Percentiles rank a stretch among this genome's conserved stretches.
phyloP scores from a whole-genome alignment of 345 rosid genomes.

The Carallia pectinifolia region DNA sequence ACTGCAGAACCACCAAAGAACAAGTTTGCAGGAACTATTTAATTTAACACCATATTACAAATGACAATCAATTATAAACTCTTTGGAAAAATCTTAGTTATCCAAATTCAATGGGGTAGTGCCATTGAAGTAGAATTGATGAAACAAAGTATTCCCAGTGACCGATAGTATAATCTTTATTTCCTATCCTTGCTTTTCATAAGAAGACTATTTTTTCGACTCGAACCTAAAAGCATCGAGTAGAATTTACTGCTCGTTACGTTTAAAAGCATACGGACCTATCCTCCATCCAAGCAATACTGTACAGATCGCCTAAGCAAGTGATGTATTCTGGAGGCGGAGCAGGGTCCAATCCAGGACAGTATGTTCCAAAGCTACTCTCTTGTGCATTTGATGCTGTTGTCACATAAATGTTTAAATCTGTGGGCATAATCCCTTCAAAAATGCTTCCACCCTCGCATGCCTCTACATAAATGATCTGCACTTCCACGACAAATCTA shows the following conservation, averaged over 20 bases:
- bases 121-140: too few species aligned
- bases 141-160: too few species aligned
- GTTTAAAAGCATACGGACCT: constrained; percentile 39
- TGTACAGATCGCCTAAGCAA: constrained; percentile 88
- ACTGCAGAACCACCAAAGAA: constrained; percentile 34
- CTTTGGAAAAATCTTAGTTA: too few species aligned
- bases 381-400: constrained; percentile 96
- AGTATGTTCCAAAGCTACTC: constrained; percentile 84
- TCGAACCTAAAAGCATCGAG: too few species aligned
- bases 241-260: not conserved
- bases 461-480: constrained; percentile 86
- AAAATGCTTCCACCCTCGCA: constrained; percentile 96
- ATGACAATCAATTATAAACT: too few species aligned
- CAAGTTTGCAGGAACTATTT: not conserved
- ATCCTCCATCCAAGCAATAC: constrained; percentile 97
- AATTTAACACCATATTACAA: not conserved
- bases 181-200: too few species aligned
- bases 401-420: constrained; percentile 66
- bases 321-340: constrained; percentile 82
- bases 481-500: constrained; percentile 9
- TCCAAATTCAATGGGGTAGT: too few species aligned
- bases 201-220: too few species aligned
- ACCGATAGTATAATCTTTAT: too few species aligned
- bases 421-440: constrained; percentile 84
- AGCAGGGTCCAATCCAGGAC: constrained; percentile 83